Conservation (phyloP, 495 filamentous ascomycete species). For the Hapsidospora chrysogenum region DNA sequence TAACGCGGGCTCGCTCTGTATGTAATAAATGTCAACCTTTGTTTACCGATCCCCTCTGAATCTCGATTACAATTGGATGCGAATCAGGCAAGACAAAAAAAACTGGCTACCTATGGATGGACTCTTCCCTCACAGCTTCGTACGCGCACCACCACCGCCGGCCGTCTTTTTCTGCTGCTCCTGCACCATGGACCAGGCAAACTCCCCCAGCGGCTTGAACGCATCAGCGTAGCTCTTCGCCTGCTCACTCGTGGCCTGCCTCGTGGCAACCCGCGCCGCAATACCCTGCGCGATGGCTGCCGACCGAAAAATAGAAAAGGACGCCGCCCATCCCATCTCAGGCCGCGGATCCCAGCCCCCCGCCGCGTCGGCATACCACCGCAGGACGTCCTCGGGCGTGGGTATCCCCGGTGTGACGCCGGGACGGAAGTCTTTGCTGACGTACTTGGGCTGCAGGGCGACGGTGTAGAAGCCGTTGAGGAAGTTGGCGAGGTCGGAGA, state of each 20-base stretch:
- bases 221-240: constrained; percentile 53
- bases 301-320: constrained; percentile 41
- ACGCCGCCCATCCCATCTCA: constrained; percentile 52
- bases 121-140: too few species aligned
- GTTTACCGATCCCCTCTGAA: too few species aligned
- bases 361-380: constrained; percentile 56
- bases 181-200: constrained; percentile 49
- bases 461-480: constrained; percentile 47
- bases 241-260: constrained; percentile 79
- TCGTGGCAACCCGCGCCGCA: constrained; percentile 60
- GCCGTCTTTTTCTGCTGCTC: background rate
- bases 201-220: constrained; percentile 48
- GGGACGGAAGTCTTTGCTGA: constrained; percentile 31
- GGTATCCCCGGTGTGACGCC: constrained; percentile 55
- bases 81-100: too few species aligned
- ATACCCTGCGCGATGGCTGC: constrained; percentile 88
- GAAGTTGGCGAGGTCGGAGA: constrained; percentile 72
- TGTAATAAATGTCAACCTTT: too few species aligned
- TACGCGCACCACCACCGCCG: too few species aligned
- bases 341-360: constrained; percentile 18
- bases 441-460: constrained; percentile 15
- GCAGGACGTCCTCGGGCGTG: constrained; percentile 43
- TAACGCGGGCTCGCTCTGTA: too few species aligned
- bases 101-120: too few species aligned
- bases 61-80: too few species aligned